A percentile compares a stretch with the other conserved stretches of the same genome.
phyloP scores from a whole-genome alignment of 352 stramenopile species.

The Pythium phragmiticola region DNA sequence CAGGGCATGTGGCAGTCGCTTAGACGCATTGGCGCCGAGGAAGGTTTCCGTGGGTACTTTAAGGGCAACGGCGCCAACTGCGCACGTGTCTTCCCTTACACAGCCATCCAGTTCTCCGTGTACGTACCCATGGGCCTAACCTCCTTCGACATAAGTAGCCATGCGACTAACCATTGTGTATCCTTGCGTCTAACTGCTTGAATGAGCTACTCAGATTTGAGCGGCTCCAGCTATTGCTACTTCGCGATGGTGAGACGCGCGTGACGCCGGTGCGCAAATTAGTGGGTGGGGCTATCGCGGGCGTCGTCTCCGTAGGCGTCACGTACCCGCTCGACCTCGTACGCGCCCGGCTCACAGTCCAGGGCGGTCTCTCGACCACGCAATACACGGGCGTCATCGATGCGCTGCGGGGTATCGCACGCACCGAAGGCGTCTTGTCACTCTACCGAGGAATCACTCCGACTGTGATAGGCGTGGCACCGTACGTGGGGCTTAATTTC shows the following conservation, averaged over 20 bases:
- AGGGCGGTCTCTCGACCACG: slow-evolving; percentile 54
- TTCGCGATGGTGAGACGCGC: slow-evolving; percentile 36
- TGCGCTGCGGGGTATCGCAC: slow-evolving; percentile 46
- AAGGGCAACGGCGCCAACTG: slow-evolving; percentile 83
- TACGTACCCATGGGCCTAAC: slow-evolving; percentile 20
- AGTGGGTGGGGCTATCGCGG: slow-evolving; percentile 52
- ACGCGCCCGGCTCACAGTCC: slow-evolving; percentile 66
- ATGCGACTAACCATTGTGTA: too few relatives aligned
- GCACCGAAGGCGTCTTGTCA: slow-evolving; percentile 50
- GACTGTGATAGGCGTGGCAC: slow-evolving; percentile 66
- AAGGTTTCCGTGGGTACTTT: slow-evolving; percentile 66
- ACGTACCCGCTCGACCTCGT: slow-evolving; percentile 79
- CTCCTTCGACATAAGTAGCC: neutral
- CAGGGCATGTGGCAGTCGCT: slow-evolving; percentile 55
- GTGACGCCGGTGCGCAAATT: slow-evolving; percentile 57
- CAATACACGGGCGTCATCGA: slow-evolving; percentile 68
- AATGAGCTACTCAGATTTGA: slow-evolving; percentile 39
- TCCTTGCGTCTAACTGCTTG: too few relatives aligned
- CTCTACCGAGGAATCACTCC: slow-evolving; percentile 65
- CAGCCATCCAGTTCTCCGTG: slow-evolving; percentile 72
- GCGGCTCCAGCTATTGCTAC: slow-evolving; percentile 50
- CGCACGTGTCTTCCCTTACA: slow-evolving; percentile 75
- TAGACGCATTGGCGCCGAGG: slow-evolving; percentile 56
- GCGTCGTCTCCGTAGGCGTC: slow-evolving; percentile 60
- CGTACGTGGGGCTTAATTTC: slow-evolving; percentile 79